Percentiles rank a stretch among this genome's conserved stretches.
Evolutionary conservation across 2,329 filamentous ascomycete genomes (phyloP).

Genomic region (Phialophora chinensis): DNA sequence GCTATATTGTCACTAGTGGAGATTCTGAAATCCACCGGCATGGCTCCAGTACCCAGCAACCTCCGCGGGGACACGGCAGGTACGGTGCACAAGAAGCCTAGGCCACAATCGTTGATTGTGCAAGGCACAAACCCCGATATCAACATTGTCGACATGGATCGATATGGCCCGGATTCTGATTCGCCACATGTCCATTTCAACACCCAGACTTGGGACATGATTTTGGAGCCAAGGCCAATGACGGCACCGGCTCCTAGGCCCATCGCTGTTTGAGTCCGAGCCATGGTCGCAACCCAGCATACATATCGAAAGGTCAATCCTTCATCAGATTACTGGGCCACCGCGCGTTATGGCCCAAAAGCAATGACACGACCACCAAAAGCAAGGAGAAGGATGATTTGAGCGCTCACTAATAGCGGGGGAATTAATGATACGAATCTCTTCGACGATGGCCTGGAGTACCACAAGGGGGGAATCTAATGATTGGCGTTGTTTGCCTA

Average conservation of each 20-base stretch:
- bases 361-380: background rate
- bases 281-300: background rate
- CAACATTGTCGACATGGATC: constrained; percentile 19
- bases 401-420: background rate
- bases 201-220: constrained; percentile 39
- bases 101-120: constrained; percentile 8
- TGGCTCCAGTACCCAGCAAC: background rate
- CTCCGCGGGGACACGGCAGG: background rate
- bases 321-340: background rate
- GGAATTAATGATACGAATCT: constrained; percentile 3
- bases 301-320: background rate
- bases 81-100: constrained; percentile 4
- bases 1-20: constrained; percentile 25
- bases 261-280: constrained; percentile 3
- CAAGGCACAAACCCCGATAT: constrained; percentile 1
- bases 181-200: constrained; percentile 39
- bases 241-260: constrained; percentile 12
- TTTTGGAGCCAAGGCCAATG: constrained; percentile 27
- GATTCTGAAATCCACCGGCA: constrained; percentile 26
- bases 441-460: background rate
- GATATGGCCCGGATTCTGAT: constrained; percentile 20
- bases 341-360: background rate
- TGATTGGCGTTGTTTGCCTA: background rate
- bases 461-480: background rate
- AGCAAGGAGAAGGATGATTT: background rate